Percentiles rank a stretch among this genome's conserved stretches.
These are phyloP conservation scores for Aspergillus ibericus DNA, from an alignment of 2,329 filamentous ascomycete species.

Conservation along the genomic window DNA sequence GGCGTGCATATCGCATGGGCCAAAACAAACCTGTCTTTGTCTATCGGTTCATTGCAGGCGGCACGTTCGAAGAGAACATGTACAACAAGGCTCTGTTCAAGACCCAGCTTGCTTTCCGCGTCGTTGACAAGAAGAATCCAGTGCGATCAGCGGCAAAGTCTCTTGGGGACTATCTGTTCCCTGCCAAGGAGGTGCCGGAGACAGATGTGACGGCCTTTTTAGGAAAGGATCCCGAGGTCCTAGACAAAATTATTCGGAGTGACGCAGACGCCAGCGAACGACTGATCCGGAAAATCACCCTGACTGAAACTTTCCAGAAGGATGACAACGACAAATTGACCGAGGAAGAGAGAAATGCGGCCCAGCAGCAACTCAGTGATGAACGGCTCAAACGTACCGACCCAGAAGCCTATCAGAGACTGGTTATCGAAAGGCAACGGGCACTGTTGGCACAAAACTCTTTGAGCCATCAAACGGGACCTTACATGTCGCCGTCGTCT, in stretches of 20 bases:
- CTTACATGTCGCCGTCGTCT: background rate
- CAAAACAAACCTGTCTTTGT: slow-evolving; percentile 80
- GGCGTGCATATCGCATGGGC: slow-evolving; percentile 80
- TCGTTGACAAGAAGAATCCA: slow-evolving; percentile 81
- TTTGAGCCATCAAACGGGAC: background rate
- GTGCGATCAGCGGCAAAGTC: slow-evolving; percentile 63
- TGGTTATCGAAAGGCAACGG: slow-evolving; percentile 21
- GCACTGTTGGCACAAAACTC: background rate
- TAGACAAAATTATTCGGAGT: slow-evolving; percentile 56
- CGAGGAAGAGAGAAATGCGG: slow-evolving; percentile 60
- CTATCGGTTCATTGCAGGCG: slow-evolving; percentile 75
- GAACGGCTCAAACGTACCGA: slow-evolving; percentile 42
- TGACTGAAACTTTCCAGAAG: slow-evolving; percentile 71
- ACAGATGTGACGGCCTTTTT: slow-evolving; percentile 54
- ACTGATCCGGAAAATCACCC: slow-evolving; percentile 52
- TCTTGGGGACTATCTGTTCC: slow-evolving; percentile 57
- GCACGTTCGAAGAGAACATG: slow-evolving; percentile 74
- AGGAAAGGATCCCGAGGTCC: slow-evolving; percentile 60
- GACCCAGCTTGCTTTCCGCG: slow-evolving; percentile 71
- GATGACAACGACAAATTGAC: slow-evolving; percentile 66
- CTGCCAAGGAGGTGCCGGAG: slow-evolving; percentile 54
- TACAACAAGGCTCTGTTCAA: slow-evolving; percentile 80
- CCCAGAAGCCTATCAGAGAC: slow-evolving; percentile 32
- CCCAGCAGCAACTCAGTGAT: slow-evolving; percentile 47
- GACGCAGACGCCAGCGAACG: slow-evolving; percentile 18